Conservation (phyloP, 2,329 filamentous ascomycete species). For the Alternaria brassicae region DNA sequence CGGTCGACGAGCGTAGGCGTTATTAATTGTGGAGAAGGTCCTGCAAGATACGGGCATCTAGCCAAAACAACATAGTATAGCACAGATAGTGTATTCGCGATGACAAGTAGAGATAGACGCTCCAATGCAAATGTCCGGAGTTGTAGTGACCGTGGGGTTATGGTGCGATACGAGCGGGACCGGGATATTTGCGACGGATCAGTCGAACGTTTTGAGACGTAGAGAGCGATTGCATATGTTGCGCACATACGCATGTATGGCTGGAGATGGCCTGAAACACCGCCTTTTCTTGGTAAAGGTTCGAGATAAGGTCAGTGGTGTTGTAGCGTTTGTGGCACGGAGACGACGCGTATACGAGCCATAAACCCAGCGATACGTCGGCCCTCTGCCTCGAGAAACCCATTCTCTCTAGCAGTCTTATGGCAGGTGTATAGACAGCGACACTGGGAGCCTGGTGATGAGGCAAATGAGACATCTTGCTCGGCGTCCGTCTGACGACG, state of each 20-base stretch:
- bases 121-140: not conserved
- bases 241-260: not conserved
- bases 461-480: not conserved
- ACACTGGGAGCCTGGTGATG: not conserved
- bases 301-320: not conserved
- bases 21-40: slow-evolving; percentile 7
- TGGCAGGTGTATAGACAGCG: not conserved
- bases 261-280: not conserved
- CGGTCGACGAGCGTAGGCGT: not conserved
- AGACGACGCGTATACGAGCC: not conserved
- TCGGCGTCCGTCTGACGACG: not conserved
- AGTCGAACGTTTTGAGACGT: slow-evolving; percentile 17
- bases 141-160: not conserved
- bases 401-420: not conserved
- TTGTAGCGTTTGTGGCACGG: not conserved
- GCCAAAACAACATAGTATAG: not conserved
- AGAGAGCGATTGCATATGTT: slow-evolving; percentile 7
- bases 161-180: not conserved
- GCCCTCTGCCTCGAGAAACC: not conserved
- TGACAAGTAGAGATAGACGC: not conserved
- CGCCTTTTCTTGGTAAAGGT: not conserved
- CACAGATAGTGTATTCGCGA: not conserved
- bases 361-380: not conserved
- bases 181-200: slow-evolving; percentile 7
- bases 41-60: slow-evolving; percentile 3